Base-by-base conservation (phyloP, 1,284 basidiomycete genomes). In the Puccinia hordei region DNA sequence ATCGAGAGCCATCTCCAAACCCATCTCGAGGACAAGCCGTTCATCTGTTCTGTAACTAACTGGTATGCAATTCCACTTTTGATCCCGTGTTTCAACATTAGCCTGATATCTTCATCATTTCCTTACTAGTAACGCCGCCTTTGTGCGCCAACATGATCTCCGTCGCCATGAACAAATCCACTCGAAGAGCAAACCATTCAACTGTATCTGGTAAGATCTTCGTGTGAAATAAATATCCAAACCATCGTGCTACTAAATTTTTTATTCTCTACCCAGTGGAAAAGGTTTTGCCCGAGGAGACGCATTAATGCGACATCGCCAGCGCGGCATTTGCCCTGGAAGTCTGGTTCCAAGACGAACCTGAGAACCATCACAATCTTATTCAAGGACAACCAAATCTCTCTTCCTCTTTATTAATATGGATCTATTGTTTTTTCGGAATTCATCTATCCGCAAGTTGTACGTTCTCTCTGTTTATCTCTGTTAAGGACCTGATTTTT, bases 1-100 rank as follows among this genome's bases (percentile, higher is more conserved):
- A 87, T 87, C 59, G 85, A 86, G 80, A 86, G 84, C 73, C 87
- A 88, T 83, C 86, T 88, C 81, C 87, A 87, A 82, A 87, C 87
- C 53, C 87, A 88, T 81, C 83, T 88, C n/a, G 86, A 87, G 81
- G 87, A 88, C 83, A 88, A 88, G 84, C 87, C 87, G 35, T 87
- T 86, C 82, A 83, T 85, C 3, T 88, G 87, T 82, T 82, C 84
- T 0, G 84, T 84, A 57, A 82, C 83, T 30, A 84, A 85, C 59
- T 87, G 87, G 86, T 86, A 78, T 81, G 85, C 84, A 24, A 15
- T 24, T 22, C 4, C 38, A 41, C 38, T 41, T 6, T 41, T 41
- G 6, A 41, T 17, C 4, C 66, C 59, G 15, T 55, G n/a, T 24
- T 12, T 59, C 10, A 15, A 19, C 0, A 68, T 3, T 12, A n/a